Percentiles rank a stretch among this genome's conserved stretches.
phyloP scores from a whole-genome alignment of 2,329 filamentous ascomycete species.

The Cryoendolithus antarcticus region DNA sequence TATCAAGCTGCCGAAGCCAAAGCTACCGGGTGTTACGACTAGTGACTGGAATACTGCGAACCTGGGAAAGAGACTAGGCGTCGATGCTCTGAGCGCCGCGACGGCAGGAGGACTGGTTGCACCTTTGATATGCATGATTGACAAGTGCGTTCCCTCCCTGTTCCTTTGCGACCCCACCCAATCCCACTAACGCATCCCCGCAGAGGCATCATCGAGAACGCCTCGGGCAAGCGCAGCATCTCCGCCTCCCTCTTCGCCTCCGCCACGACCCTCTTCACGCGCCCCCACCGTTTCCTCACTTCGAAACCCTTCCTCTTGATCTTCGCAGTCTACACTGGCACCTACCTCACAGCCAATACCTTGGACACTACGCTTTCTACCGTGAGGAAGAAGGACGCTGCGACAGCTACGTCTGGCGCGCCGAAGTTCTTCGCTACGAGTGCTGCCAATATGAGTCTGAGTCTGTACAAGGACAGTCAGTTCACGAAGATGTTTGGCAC shows the following conservation, averaged over 20 bases:
- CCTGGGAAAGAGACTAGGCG: constrained; percentile 51
- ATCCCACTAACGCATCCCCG: constrained; percentile 1
- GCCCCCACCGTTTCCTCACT: constrained; percentile 49
- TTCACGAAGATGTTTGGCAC: constrained; percentile 76
- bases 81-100: constrained; percentile 57
- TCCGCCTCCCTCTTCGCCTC: constrained; percentile 48
- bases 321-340: constrained; percentile 64
- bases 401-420: constrained; percentile 57
- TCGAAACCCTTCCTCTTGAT: constrained; percentile 59
- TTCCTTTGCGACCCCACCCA: neutral
- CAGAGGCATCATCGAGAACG: constrained; percentile 70
- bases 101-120: constrained; percentile 66
- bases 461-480: constrained; percentile 79
- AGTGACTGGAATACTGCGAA: constrained; percentile 62
- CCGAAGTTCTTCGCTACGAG: constrained; percentile 73
- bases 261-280: constrained; percentile 42
- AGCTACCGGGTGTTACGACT: too few relatives aligned
- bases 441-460: constrained; percentile 70
- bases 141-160: constrained; percentile 45
- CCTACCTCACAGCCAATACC: constrained; percentile 77
- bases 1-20: too few relatives aligned
- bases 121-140: constrained; percentile 76
- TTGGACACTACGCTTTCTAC: constrained; percentile 72
- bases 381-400: constrained; percentile 42
- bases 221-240: constrained; percentile 55